Evolutionary conservation across 2,329 filamentous ascomycete genomes (phyloP).

Genomic region (Penicillium brevicompactum): DNA sequence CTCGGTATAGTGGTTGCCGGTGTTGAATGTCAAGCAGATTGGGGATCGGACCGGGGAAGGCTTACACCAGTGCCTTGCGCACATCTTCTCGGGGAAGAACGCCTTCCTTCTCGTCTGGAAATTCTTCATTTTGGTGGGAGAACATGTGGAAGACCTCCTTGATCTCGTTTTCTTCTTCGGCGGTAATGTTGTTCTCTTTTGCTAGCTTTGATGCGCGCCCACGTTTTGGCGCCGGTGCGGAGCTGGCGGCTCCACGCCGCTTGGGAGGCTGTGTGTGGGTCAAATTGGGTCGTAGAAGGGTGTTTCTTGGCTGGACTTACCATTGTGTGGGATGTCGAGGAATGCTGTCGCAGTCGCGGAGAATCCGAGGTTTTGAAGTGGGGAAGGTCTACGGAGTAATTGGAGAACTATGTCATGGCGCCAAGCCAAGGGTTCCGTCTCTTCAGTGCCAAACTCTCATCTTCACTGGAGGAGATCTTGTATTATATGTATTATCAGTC

Average conservation of each 20-base stretch:
- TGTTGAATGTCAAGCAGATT: not conserved
- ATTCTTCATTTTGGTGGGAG: constrained; percentile 57
- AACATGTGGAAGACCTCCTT: constrained; percentile 88
- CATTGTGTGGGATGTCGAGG: not conserved
- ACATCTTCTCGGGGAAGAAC: constrained; percentile 70
- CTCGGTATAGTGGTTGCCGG: not conserved
- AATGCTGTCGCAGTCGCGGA: not conserved
- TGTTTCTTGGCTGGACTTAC: not conserved
- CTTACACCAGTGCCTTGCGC: constrained; percentile 72
- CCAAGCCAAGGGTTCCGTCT: not conserved
- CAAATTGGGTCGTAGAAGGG: not conserved
- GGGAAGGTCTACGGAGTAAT: constrained; percentile 1
- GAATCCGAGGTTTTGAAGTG: constrained; percentile 2
- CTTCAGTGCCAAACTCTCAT: no score
- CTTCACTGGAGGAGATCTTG: no score
- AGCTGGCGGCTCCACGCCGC: constrained; percentile 35
- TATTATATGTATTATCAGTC: no score
- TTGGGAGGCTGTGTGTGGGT: constrained; percentile 36
- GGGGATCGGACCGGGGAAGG: constrained; percentile 13
- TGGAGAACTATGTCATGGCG: constrained; percentile 1
- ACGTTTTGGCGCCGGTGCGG: constrained; percentile 37
- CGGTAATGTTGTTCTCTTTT: constrained; percentile 84
- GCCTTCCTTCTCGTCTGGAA: constrained; percentile 71
- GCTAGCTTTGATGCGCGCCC: constrained; percentile 80
- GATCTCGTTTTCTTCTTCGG: constrained; percentile 85